Base-by-base conservation (phyloP, 1,284 basidiomycete species). In the Heterobasidion annosum region DNA sequence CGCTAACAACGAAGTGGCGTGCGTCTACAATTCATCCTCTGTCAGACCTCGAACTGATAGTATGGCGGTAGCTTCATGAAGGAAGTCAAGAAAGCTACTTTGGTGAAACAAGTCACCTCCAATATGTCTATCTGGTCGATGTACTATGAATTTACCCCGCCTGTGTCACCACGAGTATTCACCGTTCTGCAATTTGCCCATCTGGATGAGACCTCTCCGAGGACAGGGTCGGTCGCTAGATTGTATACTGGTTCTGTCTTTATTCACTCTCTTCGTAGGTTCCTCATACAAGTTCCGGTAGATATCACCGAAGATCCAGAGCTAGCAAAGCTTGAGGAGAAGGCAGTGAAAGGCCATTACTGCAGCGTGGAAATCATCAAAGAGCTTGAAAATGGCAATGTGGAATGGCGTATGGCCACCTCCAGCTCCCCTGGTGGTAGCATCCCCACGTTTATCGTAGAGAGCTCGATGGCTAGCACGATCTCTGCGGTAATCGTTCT, bases 351-450 rank as follows among this genome's bases (percentile, higher is more conserved):
- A 58, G 88, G 83, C 5, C 79, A 76, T 61, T 91, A 90, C 63
- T 81, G 79, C 48, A 80, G 81, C 59, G 81, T 88, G 3, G 88
- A 91, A 65, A 75, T 77, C 32, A 61, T 91, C 51, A 67, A 70
- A 48, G 83, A 88, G 66, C 73, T 84, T 34, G 79, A 79, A 15
- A 72, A 80, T 57, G 87, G 82, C 47, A 78, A 71, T 51, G 78
- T 81, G 6, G 85, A 89, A 65, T 91, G 88, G 88, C 73, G 79
- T 49, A 88, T 89, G 84, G 87, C 85, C 2, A 87, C 85, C 1
- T 83, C 84, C n/a, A 85, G 83, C 62, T 80, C 77, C 1, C 79
- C 85, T 9, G 85, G 84, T 34, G 87, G 87, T 8, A 75, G 66
- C 48, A 83, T 90, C 44, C 87, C 88, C 3, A 68, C 70, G 32